phyloP scores from a whole-genome alignment of 140 eudicot genomes.

The Erigeron philadelphicus region DNA sequence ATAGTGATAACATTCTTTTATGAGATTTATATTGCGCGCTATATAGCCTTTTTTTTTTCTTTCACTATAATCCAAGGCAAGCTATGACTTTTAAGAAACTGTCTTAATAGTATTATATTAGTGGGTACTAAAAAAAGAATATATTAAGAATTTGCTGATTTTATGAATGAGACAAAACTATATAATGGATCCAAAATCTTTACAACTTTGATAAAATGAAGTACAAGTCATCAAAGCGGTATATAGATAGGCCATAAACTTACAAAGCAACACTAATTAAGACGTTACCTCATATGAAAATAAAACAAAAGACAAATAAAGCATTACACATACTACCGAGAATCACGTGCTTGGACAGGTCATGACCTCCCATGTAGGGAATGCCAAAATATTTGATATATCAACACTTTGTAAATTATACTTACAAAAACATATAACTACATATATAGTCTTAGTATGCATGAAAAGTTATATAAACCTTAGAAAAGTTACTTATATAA shows the following conservation, averaged over 20 bases:
- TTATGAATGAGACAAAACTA: slow-evolving; percentile 17
- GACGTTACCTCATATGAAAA: slow-evolving; percentile 29
- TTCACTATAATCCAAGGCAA: background rate
- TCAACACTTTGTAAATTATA: no score
- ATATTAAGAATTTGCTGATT: background rate
- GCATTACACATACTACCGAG: slow-evolving; percentile 23
- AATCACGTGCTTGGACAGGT: slow-evolving; percentile 35
- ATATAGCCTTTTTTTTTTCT: background rate
- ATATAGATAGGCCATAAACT: slow-evolving; percentile 6
- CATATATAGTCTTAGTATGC: no score
- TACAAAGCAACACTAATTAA: slow-evolving; percentile 14
- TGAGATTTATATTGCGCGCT: no score
- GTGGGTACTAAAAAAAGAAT: background rate
- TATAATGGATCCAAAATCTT: background rate
- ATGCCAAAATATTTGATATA: slow-evolving; percentile 13
- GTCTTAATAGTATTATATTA: background rate
- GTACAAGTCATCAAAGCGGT: slow-evolving; percentile 20
- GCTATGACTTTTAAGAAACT: background rate
- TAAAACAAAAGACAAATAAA: slow-evolving; percentile 28
- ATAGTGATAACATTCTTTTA: background rate
- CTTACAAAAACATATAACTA: background rate
- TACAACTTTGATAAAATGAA: slow-evolving; percentile 1
- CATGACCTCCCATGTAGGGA: slow-evolving; percentile 31
- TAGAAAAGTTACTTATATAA: no score
- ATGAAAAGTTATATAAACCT: no score